phyloP scores from a whole-genome alignment of 768 basidiomycete species.

The Trametes sanguinea region DNA sequence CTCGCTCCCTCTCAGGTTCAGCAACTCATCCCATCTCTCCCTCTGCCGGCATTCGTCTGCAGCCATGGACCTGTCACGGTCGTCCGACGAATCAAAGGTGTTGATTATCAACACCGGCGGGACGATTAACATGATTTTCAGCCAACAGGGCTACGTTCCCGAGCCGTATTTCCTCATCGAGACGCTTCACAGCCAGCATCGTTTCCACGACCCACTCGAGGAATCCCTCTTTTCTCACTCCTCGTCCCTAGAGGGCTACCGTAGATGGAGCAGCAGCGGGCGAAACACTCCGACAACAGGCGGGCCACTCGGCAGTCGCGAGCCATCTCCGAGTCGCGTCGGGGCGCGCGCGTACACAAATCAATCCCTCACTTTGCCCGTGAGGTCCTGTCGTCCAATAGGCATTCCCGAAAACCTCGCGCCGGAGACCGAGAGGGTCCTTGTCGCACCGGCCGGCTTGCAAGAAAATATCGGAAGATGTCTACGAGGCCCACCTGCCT shows the following conservation, averaged over 20 bases:
- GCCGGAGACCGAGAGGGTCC: conserved; percentile 24
- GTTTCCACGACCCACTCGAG: conserved; percentile 90
- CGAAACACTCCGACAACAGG: conserved; percentile 49
- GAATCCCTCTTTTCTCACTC: conserved; percentile 86
- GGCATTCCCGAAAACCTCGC: conserved; percentile 42
- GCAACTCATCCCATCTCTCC: neutral
- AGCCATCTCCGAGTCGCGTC: conserved; percentile 27
- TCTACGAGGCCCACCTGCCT: conserved; percentile 75
- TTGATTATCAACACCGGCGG: conserved; percentile 90
- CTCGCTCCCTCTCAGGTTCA: conserved; percentile 11
- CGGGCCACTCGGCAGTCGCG: conserved; percentile 19
- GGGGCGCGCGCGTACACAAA: conserved; percentile 43
- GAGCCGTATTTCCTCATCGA: conserved; percentile 89
- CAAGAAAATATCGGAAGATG: conserved; percentile 54
- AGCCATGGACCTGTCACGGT: conserved; percentile 49
- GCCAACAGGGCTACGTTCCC: conserved; percentile 75
- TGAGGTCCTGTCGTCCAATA: conserved; percentile 73
- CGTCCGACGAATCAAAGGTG: conserved; percentile 74
- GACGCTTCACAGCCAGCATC: conserved; percentile 75
- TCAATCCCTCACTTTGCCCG: conserved; percentile 39
- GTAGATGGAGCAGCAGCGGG: conserved; percentile 72
- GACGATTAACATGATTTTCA: conserved; percentile 87
- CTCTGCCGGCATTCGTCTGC: neutral
- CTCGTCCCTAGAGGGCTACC: conserved; percentile 74
- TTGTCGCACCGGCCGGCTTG: conserved; percentile 36